phyloP scores from a whole-genome alignment of 805 yeast species.

The Starmerella stellata region DNA sequence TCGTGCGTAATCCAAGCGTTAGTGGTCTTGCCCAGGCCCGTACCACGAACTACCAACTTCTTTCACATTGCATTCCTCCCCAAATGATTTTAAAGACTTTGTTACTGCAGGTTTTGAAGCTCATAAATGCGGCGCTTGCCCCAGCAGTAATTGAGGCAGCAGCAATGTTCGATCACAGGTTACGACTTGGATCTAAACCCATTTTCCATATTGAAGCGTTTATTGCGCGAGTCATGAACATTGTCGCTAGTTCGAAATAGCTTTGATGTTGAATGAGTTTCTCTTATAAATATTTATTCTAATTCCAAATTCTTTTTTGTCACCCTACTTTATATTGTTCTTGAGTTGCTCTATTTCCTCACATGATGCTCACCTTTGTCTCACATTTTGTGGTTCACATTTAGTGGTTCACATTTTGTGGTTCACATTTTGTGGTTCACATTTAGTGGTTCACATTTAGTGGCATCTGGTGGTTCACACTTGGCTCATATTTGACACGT shows the following conservation, averaged over 20 bases:
- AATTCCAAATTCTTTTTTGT: no score
- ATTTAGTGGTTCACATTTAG: no score
- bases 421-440: no score
- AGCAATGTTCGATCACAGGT: constrained; percentile 56
- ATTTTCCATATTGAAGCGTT: constrained; percentile 93
- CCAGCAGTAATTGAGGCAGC: constrained; percentile 35
- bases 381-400: no score
- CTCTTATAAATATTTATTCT: no score
- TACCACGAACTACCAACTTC: constrained; percentile 60
- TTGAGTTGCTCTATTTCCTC: no score
- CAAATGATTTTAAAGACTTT: constrained; percentile 53
- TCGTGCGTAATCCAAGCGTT: constrained; percentile 47
- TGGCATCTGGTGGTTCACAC: no score
- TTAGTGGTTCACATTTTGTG: no score
- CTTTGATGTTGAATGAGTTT: no score
- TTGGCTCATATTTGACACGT: no score
- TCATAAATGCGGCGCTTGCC: constrained; percentile 17
- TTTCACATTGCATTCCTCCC: constrained; percentile 90
- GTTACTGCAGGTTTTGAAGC: constrained; percentile 22
- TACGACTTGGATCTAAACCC: constrained; percentile 69
- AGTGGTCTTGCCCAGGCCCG: constrained; percentile 29
- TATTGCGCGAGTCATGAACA: constrained; percentile 69
- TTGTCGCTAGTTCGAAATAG: not conserved
- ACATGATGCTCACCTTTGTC: no score
- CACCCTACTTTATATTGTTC: no score